Evolutionary conservation across 2,329 filamentous ascomycete species (phyloP).

Genomic region (Monosporascus ibericus): DNA sequence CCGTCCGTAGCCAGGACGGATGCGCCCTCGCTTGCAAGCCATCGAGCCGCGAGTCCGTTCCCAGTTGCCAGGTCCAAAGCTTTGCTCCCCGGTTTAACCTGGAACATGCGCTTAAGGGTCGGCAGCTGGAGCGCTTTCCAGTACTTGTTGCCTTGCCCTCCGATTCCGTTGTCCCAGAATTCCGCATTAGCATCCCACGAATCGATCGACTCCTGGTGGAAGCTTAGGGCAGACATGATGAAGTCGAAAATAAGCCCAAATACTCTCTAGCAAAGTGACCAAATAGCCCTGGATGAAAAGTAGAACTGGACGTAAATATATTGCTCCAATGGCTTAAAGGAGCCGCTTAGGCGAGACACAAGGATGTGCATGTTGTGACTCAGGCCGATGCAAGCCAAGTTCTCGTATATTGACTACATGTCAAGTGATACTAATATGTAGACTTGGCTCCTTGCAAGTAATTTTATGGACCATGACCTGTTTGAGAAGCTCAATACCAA

Average conservation of each 20-base stretch:
- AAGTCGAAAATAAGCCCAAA: background rate
- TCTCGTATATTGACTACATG: background rate
- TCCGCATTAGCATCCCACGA: slow-evolving; percentile 36
- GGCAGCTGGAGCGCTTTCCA: slow-evolving; percentile 37
- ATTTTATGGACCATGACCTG: too few species aligned
- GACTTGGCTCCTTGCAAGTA: too few species aligned
- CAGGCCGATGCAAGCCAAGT: background rate
- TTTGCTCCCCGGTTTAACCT: slow-evolving; percentile 17
- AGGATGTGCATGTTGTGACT: background rate
- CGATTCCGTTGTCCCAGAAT: slow-evolving; percentile 36
- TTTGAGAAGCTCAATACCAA: too few species aligned
- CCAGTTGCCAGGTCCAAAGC: slow-evolving; percentile 44
- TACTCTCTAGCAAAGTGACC: too few species aligned
- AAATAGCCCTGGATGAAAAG: too few species aligned
- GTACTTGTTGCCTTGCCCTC: slow-evolving; percentile 36
- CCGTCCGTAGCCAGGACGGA: slow-evolving; percentile 40
- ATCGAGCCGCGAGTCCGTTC: slow-evolving; percentile 41
- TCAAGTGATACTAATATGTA: background rate
- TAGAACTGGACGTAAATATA: too few species aligned
- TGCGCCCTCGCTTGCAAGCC: slow-evolving; percentile 31
- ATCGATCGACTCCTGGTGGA: slow-evolving; percentile 16
- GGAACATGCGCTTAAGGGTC: slow-evolving; percentile 29
- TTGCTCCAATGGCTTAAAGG: too few species aligned
- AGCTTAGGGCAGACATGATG: background rate
- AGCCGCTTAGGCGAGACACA: too few species aligned